Percentiles rank a stretch among this genome's conserved stretches.
Conservation (phyloP, 495 filamentous ascomycete species). For the Penicillium daleae region DNA sequence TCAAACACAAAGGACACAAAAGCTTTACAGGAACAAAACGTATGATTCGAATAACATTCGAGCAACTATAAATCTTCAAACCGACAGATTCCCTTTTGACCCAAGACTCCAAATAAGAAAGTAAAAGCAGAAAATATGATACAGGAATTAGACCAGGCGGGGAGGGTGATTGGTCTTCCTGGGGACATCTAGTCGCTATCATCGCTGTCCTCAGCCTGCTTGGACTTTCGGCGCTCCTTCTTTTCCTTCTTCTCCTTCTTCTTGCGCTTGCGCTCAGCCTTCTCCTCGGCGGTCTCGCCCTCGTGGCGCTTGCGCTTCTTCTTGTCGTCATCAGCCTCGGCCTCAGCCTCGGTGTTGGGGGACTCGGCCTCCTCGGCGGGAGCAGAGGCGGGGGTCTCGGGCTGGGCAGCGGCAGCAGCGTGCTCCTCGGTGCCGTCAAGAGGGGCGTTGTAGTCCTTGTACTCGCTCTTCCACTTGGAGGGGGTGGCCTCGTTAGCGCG, state of each 20-base stretch:
- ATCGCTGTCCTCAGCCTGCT: conserved; percentile 61
- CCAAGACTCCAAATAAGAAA: conserved; percentile 47
- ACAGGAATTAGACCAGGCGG: conserved; percentile 42
- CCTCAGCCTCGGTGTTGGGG: conserved; percentile 38
- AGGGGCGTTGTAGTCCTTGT: conserved; percentile 80
- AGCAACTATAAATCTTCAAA: conserved; percentile 28
- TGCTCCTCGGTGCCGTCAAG: conserved; percentile 45
- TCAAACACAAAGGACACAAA: background rate
- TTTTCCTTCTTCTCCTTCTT: conserved; percentile 78
- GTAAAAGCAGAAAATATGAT: conserved; percentile 39
- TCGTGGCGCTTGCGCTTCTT: conserved; percentile 88
- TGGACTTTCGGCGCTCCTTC: conserved; percentile 66
- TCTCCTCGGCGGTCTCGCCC: conserved; percentile 76
- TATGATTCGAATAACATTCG: conserved; percentile 15
- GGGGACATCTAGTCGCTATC: conserved; percentile 56
- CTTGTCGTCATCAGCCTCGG: conserved; percentile 47
- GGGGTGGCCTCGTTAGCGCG: conserved; percentile 90
- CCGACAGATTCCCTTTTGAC: conserved; percentile 48
- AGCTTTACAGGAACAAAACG: background rate
- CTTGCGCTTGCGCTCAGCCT: conserved; percentile 72
- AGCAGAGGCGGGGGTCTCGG: conserved; percentile 41
- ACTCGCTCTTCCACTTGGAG: conserved; percentile 83
- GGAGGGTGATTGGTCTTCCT: conserved; percentile 26
- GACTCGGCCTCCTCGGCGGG: conserved; percentile 33
- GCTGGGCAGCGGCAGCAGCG: conserved; percentile 43